Evolutionary conservation across 768 basidiomycete genomes (phyloP), one percentile per base, ranked within the genome.

Genomic region (Suillus weaverae): DNA sequence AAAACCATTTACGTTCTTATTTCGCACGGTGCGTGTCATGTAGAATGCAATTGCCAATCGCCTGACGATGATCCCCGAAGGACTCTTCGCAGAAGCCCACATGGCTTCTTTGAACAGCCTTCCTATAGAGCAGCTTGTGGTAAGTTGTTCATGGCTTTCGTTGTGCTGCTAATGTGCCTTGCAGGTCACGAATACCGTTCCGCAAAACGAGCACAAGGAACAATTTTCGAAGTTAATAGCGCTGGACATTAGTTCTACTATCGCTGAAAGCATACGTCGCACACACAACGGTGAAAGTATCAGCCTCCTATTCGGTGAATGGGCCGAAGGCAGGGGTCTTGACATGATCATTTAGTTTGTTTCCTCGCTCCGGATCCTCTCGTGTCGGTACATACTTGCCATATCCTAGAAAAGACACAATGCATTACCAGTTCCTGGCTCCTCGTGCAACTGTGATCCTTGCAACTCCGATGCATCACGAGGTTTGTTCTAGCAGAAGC

Each of bases 201-300:
- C 95, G 20, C 95, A 97, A 82, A 83, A 74, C 56, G 82, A 88
- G 62, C 89, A 95, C 69, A 80, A 85, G 69, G 77, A 70, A 4
- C 72, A 74, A 38, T 89, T 89, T 71, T 81, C 85, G 39, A 98
- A 97, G 76, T 82, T 99, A 62, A 86, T 91, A 70, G 89, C 91
- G 9, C 87, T 99, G 70, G 97, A 99, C 77, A 86, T 99, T 71
- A 92, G 89, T 72, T 86, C 93, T 33, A 94, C 92, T 43, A 89
- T 99, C 68, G 92, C 97, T 6, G 97, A 99, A 81, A 95, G 93
- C 69, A 97, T 99, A 62, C 89, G 97, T 48, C 84, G 97, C 66
- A 95, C 93, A 4, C 94, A 96, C 76, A 96, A 96, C 66, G 94
- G 95, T 64, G 94, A 96, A 79, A 94, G 92, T 67, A 95, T 96